phyloP scores from a whole-genome alignment of 2,329 filamentous ascomycete species.

The Epichloe scottii region DNA sequence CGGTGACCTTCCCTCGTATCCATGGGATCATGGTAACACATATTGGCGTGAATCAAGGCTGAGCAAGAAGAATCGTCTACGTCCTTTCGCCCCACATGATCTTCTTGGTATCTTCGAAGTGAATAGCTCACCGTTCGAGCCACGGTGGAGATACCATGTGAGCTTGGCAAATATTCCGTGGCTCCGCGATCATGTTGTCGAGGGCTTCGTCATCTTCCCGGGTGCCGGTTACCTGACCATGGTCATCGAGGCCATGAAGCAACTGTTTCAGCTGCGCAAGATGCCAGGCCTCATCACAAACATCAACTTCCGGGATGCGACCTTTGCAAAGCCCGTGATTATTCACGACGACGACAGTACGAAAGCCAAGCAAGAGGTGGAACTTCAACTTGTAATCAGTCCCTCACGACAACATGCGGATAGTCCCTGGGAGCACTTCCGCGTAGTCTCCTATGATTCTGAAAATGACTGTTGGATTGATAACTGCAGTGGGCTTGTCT shows the following conservation, averaged over 20 bases:
- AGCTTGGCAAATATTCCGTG: conserved; percentile 16
- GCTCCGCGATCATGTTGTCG: conserved; percentile 17
- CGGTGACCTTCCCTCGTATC: neutral
- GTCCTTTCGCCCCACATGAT: neutral
- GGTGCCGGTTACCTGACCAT: conserved; percentile 20
- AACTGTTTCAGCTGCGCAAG: neutral
- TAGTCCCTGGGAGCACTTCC: no score
- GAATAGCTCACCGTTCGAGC: neutral
- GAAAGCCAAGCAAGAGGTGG: no score
- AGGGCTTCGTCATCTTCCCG: conserved; percentile 20
- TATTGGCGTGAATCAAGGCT: conserved; percentile 8
- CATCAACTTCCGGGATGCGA: neutral
- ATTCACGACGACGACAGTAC: no score
- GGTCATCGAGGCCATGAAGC: neutral
- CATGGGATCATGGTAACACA: neutral
- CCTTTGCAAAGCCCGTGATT: neutral
- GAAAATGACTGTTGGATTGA: no score
- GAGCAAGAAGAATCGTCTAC: conserved; percentile 8
- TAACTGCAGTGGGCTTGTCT: no score
- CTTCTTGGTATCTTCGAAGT: neutral
- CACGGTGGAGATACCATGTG: conserved; percentile 12
- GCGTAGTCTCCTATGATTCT: no score
- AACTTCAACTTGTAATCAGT: no score
- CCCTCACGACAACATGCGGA: no score
- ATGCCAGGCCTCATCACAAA: no score